These are phyloP conservation scores for Nannizziopsis barbatae DNA, from an alignment of 2,329 filamentous ascomycete genomes.

Conservation along the genomic window DNA sequence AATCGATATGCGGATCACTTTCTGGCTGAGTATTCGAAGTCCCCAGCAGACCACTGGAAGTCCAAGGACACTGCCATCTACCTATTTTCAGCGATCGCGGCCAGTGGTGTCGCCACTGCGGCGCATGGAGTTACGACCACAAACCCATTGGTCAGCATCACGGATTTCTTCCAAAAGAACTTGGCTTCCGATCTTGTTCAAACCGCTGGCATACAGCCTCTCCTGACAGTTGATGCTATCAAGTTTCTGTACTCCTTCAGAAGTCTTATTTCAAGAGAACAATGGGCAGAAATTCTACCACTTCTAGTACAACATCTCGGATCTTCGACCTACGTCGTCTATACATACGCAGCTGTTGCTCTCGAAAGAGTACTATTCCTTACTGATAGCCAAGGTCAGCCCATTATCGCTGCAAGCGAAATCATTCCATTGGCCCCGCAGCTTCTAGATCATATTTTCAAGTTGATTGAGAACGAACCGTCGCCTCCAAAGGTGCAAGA, in stretches of 20 bases:
- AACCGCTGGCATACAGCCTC: constrained; percentile 59
- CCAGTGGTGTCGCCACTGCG: constrained; percentile 77
- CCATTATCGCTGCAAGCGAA: constrained; percentile 67
- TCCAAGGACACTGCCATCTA: constrained; percentile 98
- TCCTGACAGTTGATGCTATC: constrained; percentile 94
- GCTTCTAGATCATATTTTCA: constrained; percentile 79
- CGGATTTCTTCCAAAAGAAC: constrained; percentile 89
- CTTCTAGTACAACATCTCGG: constrained; percentile 83
- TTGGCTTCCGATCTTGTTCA: constrained; percentile 78
- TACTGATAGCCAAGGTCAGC: constrained; percentile 60
- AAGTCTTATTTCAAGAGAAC: constrained; percentile 79
- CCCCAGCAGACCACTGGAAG: constrained; percentile 68
- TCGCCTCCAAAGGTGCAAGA: constrained; percentile 91
- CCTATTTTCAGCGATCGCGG: constrained; percentile 85
- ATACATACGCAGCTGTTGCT: constrained; percentile 92
- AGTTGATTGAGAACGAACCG: constrained; percentile 72
- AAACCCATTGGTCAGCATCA: constrained; percentile 75
- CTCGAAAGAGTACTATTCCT: constrained; percentile 88
- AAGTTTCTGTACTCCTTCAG: constrained; percentile 97
- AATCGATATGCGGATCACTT: constrained; percentile 79
- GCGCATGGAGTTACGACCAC: constrained; percentile 83
- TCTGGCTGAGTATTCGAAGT: constrained; percentile 60
- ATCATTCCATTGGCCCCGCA: constrained; percentile 76
- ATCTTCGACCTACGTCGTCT: constrained; percentile 87
- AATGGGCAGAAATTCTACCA: constrained; percentile 83